Base-by-base conservation (phyloP, 495 filamentous ascomycete species). In the Cenococcum geophilum region DNA sequence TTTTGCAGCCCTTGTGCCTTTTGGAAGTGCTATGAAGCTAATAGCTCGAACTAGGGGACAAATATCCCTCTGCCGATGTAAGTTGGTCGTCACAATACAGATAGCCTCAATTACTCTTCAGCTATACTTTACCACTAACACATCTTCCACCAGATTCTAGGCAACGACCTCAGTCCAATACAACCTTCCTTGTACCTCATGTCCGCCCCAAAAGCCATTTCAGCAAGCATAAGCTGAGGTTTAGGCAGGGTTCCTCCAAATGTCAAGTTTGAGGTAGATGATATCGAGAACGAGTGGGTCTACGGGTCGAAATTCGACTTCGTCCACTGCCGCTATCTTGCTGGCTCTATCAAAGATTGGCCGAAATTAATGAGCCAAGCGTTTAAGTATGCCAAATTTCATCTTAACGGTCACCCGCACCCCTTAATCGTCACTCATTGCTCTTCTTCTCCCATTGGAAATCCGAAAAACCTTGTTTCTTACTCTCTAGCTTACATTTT, bases 311-410 rank as follows among this genome's bases (percentile, higher is more conserved):
- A 64, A 37, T 83, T 83, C 61, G 83, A 84, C 70, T 79, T 77
- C 58, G 74, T 85, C 50, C 81, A 86, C 67, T 64, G 76, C 8
- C 80, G 83, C 5, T 80, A 76, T 60, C 66, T 86, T 20, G 72
- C 76, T 49, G 80, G 81, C 23, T 73, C 73, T 8, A 71, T 84
- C n/a, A 25, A 60, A 9, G 76, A 83, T 63, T 85, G 55, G 65
- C 61, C 65, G 4, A 62, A 60, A 14, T 55, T 76, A 49, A 70
- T 74, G 34, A 21, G 59, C 16, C 70, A 74, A 66, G 64, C 62
- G 55, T 73, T 40, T 51, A 68, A 73, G 73, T 70, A 63, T 43
- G 62, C 40, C 47, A 12, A 14, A 53, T 16, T n/a, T 12, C 12
- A n/a, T 53, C 12, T 23, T 14, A 4, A 21, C 27, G 8, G 4